Base-by-base conservation (phyloP, 2,329 filamentous ascomycete genomes). In the Nemania diffusa region DNA sequence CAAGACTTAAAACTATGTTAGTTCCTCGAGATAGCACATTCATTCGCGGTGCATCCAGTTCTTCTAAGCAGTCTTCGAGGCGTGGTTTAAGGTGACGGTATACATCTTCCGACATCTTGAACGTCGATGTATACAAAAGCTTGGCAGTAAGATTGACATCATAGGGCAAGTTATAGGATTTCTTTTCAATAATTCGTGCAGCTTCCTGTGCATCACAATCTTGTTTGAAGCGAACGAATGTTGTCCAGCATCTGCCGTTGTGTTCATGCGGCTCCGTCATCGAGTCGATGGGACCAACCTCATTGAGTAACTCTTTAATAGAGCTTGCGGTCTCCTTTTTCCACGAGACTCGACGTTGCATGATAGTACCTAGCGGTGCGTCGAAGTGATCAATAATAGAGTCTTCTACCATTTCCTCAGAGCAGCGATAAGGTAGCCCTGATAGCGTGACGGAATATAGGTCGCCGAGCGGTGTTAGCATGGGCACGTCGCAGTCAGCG, bases 31-130 rank as follows among this genome's bases (percentile, higher is more conserved):
- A n/a, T 32, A 5, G 44, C 26, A 60, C 29, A 8, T 34, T 50
- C 42, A 68, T 3, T 46, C 50, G 40, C 2, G 50, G 56, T 46
- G 56, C 56, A 26, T 26, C 42, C 11, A 42, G 7, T 37, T n/a
- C 32, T 1, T 50, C 50, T 22, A 65, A 27, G 48, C 29, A 6
- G 34, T 52, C 56, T 37, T 59, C 5, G 29, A 68, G 55, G 37
- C 50, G 60, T 27, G 24, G n/a, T 52, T 61, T 27, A 40, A 68
- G 5, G 34, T 68, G 61, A 40, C 57, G 24, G 22, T 61, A 61
- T 34, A 68, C 51, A 57, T 64, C 56, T 17, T 57, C 57, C n/a
- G 65, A 68, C 2, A 57, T 20, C 17, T 61, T 68, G 44, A 68
- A 68, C 15, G 61, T 60, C n/a, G 56, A 58, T 11, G 11, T 61